phyloP scores from a whole-genome alignment of 371 early-diverging fungal genomes.

The Saksenaea vasiformis region DNA sequence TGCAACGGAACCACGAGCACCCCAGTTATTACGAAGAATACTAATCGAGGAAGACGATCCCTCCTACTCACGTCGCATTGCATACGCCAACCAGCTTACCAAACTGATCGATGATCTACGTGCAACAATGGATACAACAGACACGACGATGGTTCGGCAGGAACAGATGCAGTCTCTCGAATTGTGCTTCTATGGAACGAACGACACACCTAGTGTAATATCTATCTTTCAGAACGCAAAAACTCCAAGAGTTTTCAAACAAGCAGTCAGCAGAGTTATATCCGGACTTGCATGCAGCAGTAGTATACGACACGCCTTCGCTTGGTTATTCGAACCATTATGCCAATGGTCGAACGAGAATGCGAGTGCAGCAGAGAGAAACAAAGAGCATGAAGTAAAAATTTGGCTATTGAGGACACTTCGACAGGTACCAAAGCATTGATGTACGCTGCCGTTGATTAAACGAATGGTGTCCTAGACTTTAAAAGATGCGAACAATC shows the following conservation, averaged over 20 bases:
- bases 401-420: slow-evolving; percentile 17
- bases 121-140: neutral
- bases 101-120: slow-evolving; percentile 32
- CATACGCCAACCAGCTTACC: slow-evolving; percentile 24
- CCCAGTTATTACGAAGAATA: slow-evolving; percentile 28
- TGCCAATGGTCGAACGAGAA: slow-evolving; percentile 7
- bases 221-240: slow-evolving; percentile 33
- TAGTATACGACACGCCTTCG: slow-evolving; percentile 30
- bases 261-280: slow-evolving; percentile 9
- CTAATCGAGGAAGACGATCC: slow-evolving; percentile 36
- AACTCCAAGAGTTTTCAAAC: slow-evolving; percentile 21
- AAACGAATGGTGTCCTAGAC: neutral
- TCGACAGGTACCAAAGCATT: slow-evolving; percentile 21
- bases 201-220: slow-evolving; percentile 13
- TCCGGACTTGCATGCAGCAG: slow-evolving; percentile 27
- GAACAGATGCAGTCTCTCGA: slow-evolving; percentile 42
- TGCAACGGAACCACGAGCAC: slow-evolving; percentile 22
- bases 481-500: slow-evolving; percentile 18
- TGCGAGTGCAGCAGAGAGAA: slow-evolving; percentile 3
- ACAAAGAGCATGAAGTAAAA: slow-evolving; percentile 12
- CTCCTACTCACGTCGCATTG: slow-evolving; percentile 23
- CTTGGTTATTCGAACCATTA: slow-evolving; percentile 23
- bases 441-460: slow-evolving; percentile 1
- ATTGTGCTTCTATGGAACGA: slow-evolving; percentile 24
- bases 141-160: slow-evolving; percentile 31